phyloP scores from a whole-genome alignment of 306 rosid species.

The Prunus armeniaca region DNA sequence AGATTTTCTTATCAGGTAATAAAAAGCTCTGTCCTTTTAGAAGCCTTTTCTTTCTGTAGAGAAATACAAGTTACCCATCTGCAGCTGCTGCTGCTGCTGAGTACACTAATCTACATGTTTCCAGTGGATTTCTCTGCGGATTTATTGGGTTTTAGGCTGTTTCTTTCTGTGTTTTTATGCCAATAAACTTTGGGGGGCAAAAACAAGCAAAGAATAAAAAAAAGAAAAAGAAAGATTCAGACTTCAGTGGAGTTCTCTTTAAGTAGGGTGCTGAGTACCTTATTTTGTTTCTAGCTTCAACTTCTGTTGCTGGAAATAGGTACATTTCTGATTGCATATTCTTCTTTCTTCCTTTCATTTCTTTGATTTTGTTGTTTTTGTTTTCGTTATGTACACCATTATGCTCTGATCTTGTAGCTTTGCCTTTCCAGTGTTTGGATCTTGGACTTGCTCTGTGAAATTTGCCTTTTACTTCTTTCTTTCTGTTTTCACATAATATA shows the following conservation, averaged over 20 bases:
- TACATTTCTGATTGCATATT: neutral
- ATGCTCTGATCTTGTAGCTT: neutral
- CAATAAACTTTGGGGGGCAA: neutral
- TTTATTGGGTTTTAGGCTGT: neutral
- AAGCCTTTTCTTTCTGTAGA: neutral
- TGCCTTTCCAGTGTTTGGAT: neutral
- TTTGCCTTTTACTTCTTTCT: neutral
- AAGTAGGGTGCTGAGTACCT: neutral
- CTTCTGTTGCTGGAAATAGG: constrained; percentile 9
- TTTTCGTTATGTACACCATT: neutral
- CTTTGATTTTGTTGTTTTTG: neutral
- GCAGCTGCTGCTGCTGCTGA: neutral
- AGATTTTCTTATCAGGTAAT: constrained; percentile 5
- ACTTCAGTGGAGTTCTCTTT: neutral
- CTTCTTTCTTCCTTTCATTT: neutral
- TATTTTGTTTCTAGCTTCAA: neutral
- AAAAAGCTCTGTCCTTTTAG: neutral
- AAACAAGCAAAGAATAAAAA: constrained; percentile 19
- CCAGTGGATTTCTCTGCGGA: neutral
- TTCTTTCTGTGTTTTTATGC: neutral
- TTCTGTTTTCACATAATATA: neutral
- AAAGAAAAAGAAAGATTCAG: neutral
- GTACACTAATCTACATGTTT: neutral
- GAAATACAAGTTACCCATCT: neutral
- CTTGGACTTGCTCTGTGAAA: neutral